Conservation (phyloP, 495 filamentous ascomycete genomes). For the Penicillium macrosclerotiorum region DNA sequence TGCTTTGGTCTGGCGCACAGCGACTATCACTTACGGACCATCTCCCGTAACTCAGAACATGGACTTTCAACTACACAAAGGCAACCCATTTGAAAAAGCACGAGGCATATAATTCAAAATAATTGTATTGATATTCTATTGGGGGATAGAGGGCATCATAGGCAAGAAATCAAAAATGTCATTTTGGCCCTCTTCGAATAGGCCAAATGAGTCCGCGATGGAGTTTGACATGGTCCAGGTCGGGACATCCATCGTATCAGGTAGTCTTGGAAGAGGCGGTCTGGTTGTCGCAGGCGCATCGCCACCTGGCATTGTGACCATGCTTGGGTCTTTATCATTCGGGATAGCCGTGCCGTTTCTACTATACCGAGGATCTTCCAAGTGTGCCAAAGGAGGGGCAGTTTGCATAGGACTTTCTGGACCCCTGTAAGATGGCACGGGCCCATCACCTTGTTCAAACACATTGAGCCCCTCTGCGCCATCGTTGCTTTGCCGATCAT, state of each 20-base stretch:
- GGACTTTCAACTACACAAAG: no score
- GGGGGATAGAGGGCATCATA: slow-evolving; percentile 40
- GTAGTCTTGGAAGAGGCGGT: slow-evolving; percentile 29
- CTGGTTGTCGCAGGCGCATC: slow-evolving; percentile 24
- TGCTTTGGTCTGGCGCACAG: background rate
- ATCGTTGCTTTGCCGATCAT: slow-evolving; percentile 13
- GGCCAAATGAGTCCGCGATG: slow-evolving; percentile 43
- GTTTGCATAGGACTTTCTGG: slow-evolving; percentile 20
- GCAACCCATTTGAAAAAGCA: no score
- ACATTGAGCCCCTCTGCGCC: slow-evolving; percentile 18
- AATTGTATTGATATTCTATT: slow-evolving; percentile 10
- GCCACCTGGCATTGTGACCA: slow-evolving; percentile 19
- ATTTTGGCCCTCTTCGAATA: slow-evolving; percentile 46
- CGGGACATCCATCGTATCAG: slow-evolving; percentile 39
- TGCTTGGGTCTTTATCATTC: slow-evolving; percentile 21
- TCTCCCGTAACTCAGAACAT: background rate
- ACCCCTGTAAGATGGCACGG: slow-evolving; percentile 13
- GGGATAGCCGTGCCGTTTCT: slow-evolving; percentile 15
- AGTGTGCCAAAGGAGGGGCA: slow-evolving; percentile 18
- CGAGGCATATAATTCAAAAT: background rate
- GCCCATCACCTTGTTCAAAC: slow-evolving; percentile 16
- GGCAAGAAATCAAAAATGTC: slow-evolving; percentile 46
- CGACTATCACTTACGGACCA: background rate
- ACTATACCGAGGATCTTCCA: slow-evolving; percentile 24
- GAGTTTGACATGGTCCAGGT: slow-evolving; percentile 44